Conservation (phyloP, 371 early-diverging fungal genomes). For the Apophysomyces trapeziformis region DNA sequence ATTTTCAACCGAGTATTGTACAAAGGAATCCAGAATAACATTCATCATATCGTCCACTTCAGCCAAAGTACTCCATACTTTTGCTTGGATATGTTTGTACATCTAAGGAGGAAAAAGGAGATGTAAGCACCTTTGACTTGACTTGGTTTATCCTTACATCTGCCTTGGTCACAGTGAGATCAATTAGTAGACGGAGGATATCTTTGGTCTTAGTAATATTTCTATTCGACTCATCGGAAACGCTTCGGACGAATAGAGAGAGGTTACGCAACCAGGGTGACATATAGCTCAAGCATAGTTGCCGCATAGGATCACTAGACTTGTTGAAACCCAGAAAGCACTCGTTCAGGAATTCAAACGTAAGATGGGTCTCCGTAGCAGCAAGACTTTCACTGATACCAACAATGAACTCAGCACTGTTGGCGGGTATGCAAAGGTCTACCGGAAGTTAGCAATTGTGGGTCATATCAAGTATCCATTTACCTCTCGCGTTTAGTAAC, state of each 20-base stretch:
- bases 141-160: conserved; percentile 42
- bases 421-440: conserved; percentile 88
- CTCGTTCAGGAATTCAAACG: conserved; percentile 86
- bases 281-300: conserved; percentile 84
- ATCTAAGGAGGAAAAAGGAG: conserved; percentile 38
- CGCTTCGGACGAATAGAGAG: conserved; percentile 50
- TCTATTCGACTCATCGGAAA: conserved; percentile 17
- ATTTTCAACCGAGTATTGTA: conserved; percentile 76
- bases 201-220: conserved; percentile 66
- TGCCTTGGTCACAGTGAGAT: conserved; percentile 75
- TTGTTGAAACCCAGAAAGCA: conserved; percentile 79
- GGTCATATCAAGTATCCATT: not conserved
- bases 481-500: conserved; percentile 71
- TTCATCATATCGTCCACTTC: conserved; percentile 78
- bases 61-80: conserved; percentile 79
- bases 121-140: not conserved
- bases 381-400: conserved; percentile 80
- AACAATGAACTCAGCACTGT: conserved; percentile 76
- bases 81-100: conserved; percentile 76
- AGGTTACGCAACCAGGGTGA: conserved; percentile 87
- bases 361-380: conserved; percentile 72
- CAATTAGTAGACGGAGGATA: conserved; percentile 73
- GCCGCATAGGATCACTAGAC: conserved; percentile 68
- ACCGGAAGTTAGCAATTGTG: conserved; percentile 12
- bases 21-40: conserved; percentile 73